phyloP scores from a whole-genome alignment of 176 grass and related monocot species.

The Rhynchospora pubera region DNA sequence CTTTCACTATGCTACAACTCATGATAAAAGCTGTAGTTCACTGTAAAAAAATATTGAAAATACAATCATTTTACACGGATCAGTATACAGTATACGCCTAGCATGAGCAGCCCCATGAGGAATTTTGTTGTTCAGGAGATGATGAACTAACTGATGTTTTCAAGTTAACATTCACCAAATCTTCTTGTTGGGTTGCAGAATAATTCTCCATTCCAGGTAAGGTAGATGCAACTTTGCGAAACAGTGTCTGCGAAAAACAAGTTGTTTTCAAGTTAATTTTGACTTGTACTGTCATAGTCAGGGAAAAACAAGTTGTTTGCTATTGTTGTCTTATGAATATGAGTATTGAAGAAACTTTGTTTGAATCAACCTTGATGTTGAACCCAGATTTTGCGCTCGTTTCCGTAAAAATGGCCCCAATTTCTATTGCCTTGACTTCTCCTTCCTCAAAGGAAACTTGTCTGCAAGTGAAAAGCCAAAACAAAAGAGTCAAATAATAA shows the following conservation, averaged over 20 bases:
- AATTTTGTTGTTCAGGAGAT: conserved; percentile 25
- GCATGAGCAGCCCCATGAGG: conserved; percentile 49
- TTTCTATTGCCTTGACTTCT: conserved; percentile 61
- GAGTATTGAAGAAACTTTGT: background rate
- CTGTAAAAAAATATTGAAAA: background rate
- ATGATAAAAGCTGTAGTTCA: background rate
- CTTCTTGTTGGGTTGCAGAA: conserved; percentile 49
- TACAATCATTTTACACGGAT: background rate
- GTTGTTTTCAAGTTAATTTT: background rate
- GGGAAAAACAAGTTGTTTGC: background rate
- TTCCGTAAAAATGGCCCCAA: conserved; percentile 61
- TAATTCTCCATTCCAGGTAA: conserved; percentile 62
- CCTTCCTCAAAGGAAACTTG: conserved; percentile 64
- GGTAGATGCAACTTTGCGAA: conserved; percentile 63
- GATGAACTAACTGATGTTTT: conserved; percentile 25
- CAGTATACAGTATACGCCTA: conserved; percentile 3
- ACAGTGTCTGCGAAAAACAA: conserved; percentile 42
- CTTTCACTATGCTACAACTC: background rate
- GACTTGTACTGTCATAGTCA: background rate
- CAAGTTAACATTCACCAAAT: conserved; percentile 81
- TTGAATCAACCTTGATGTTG: conserved; percentile 63
- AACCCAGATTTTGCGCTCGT: conserved; percentile 82
- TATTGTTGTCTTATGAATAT: background rate
- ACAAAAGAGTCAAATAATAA: background rate
- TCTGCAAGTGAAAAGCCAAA: conserved; percentile 23